Base-by-base conservation (phyloP, 345 rosid species). In the Limnanthes douglasii region DNA sequence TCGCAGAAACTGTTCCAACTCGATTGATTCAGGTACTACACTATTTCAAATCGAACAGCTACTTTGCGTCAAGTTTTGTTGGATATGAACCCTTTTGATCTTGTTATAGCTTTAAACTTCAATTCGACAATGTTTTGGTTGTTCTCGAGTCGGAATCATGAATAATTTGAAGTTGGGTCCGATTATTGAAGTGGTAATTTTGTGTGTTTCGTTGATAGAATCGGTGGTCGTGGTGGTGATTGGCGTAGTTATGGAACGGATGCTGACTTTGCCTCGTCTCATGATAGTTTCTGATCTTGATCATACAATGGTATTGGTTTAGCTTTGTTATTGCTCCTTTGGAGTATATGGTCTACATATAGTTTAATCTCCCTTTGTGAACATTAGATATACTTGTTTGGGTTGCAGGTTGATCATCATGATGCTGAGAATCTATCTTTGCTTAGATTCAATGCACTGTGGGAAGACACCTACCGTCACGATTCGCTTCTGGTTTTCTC, bases 221-320 rank as follows among this genome's bases (percentile, higher is more conserved):
- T n/a, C n/a, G n/a, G n/a, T n/a, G n/a, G n/a, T n/a, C n/a, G n/a
- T n/a, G n/a, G n/a, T n/a, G n/a, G n/a, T n/a, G n/a, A n/a, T n/a
- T n/a, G n/a, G n/a, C n/a, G 43, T 14, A 43, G 32, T 48, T 33
- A 90, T 90, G 98, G 80, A 84, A 48, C 68, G 80, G 35, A 68
- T 84, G 26, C 65, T 50, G 31, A 42, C 60, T 56, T 39, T 80
- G 12, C 68, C 98, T n/a, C 92, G 78, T 38, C 54, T 90, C 8
- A 84, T 90, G 96, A 67, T 90, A 10, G 94, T 90, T 52, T 85
- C 96, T 0, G 98, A 90, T 68, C 96, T 90, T 60, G 98, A 90
- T 60, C 78, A 85, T 25, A 85, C 96, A 4, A 90, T 90, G 96
- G 98, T 90, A 38, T 11, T 28, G 34, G 19, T 28, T 50, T 12